These are phyloP conservation scores for Aureobasidium sp. DNA, from an alignment of 2,329 filamentous ascomycete genomes.

Conservation along the genomic window DNA sequence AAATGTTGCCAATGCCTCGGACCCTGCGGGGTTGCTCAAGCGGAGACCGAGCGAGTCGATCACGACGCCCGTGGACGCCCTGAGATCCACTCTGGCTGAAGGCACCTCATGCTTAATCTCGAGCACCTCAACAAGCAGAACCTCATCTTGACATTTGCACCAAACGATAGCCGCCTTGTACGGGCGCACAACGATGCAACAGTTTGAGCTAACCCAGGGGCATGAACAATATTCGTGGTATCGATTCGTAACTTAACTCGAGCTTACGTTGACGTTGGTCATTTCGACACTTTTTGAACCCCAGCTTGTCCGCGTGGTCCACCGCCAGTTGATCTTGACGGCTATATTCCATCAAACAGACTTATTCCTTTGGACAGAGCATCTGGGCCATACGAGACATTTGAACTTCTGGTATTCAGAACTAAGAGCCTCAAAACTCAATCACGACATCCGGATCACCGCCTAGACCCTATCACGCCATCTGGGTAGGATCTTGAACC, in stretches of 20 bases:
- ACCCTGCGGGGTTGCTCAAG: neutral
- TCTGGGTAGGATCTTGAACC: neutral
- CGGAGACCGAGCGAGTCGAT: neutral
- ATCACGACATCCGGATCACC: constrained; percentile 8
- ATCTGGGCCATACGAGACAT: neutral
- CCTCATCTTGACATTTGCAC: neutral
- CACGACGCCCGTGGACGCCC: neutral
- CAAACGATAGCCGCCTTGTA: neutral
- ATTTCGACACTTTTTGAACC: neutral
- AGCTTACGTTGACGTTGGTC: constrained; percentile 5
- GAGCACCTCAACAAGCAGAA: neutral
- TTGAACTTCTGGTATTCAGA: neutral
- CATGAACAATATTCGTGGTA: constrained; percentile 19
- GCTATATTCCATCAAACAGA: neutral
- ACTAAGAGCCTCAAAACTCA: neutral
- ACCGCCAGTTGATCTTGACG: constrained; percentile 11
- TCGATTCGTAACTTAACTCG: constrained; percentile 19
- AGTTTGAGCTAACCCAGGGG: constrained; percentile 4
- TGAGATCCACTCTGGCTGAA: neutral
- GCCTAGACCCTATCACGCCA: constrained; percentile 5
- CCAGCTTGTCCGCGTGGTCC: constrained; percentile 7
- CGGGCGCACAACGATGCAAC: constrained; percentile 5
- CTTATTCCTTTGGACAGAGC: neutral
- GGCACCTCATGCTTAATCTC: neutral
- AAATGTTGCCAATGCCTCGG: neutral